Conservation (phyloP, 1,284 basidiomycete species). For the Caloboletus firmus region DNA sequence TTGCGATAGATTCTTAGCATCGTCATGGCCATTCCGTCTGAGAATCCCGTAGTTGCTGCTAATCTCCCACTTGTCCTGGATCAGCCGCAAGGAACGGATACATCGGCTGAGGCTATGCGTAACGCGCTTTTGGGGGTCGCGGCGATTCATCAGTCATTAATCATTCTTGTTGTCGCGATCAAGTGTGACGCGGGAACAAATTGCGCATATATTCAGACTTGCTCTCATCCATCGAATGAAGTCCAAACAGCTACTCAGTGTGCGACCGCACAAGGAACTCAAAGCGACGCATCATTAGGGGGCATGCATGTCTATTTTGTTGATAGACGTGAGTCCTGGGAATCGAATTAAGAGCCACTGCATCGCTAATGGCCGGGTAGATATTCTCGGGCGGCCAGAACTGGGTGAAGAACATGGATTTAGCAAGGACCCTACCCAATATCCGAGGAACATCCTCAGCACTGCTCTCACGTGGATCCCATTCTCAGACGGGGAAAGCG, state of each 20-base stretch:
- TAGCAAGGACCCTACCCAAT: slow-evolving; percentile 43
- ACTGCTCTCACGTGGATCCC: slow-evolving; percentile 40
- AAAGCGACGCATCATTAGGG: slow-evolving; percentile 42
- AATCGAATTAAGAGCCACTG: slow-evolving; percentile 12
- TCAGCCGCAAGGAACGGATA: slow-evolving; percentile 30
- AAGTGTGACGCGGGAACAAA: slow-evolving; percentile 24
- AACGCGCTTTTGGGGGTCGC: slow-evolving; percentile 29
- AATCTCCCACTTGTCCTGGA: slow-evolving; percentile 35
- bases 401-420: slow-evolving; percentile 43
- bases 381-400: slow-evolving; percentile 47
- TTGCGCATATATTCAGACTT: slow-evolving; percentile 32
- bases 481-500: slow-evolving; percentile 31
- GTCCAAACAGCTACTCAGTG: slow-evolving; percentile 32
- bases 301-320: slow-evolving; percentile 40
- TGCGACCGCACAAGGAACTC: slow-evolving; percentile 25
- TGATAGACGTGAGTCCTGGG: slow-evolving; percentile 42
- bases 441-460: slow-evolving; percentile 40
- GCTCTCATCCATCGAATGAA: slow-evolving; percentile 30
- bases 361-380: slow-evolving; percentile 29
- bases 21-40: slow-evolving; percentile 37
- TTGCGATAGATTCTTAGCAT: slow-evolving; percentile 40
- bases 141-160: slow-evolving; percentile 32
- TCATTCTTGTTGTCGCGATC: slow-evolving; percentile 30
- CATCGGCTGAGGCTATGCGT: slow-evolving; percentile 31
- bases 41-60: slow-evolving; percentile 36